Evolutionary conservation across 2,329 filamentous ascomycete species (phyloP).

Genomic region (Aspergillus ibericus): DNA sequence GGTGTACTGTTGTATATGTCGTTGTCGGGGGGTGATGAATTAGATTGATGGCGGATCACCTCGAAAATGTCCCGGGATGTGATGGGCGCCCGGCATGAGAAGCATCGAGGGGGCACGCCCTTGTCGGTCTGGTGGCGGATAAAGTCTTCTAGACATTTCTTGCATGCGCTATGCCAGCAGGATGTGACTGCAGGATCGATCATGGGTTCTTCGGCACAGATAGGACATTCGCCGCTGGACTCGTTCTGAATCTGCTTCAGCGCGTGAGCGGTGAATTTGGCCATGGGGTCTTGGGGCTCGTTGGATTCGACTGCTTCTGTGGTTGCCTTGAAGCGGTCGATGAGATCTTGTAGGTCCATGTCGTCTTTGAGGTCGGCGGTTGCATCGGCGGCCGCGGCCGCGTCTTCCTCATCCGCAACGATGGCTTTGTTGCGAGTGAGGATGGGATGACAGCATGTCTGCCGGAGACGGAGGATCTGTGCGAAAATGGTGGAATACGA

Average conservation of each 20-base stretch:
- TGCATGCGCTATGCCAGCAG: conserved; percentile 97
- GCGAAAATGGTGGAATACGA: conserved; percentile 97
- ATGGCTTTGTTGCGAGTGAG: conserved; percentile 82
- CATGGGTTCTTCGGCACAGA: conserved; percentile 96
- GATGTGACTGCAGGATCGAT: conserved; percentile 89
- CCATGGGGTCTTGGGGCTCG: conserved; percentile 57
- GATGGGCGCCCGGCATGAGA: conserved; percentile 83
- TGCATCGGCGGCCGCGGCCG: conserved; percentile 73
- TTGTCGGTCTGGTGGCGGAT: conserved; percentile 83
- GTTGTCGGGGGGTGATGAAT: conserved; percentile 39
- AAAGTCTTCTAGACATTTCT: conserved; percentile 84
- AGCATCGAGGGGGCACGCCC: conserved; percentile 75
- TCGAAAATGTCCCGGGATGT: conserved; percentile 86
- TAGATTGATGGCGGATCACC: conserved; percentile 70
- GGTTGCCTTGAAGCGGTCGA: conserved; percentile 75
- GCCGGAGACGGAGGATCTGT: conserved; percentile 86
- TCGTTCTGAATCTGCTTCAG: conserved; percentile 90
- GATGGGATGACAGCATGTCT: conserved; percentile 90
- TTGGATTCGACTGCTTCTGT: conserved; percentile 57
- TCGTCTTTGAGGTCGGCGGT: conserved; percentile 84
- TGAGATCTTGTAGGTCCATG: conserved; percentile 87
- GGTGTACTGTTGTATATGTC: conserved; percentile 45
- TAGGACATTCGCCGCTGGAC: conserved; percentile 83
- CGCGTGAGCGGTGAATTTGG: conserved; percentile 80
- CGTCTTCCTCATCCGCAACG: conserved; percentile 84